These are phyloP conservation scores for Nigrograna mackinnonii DNA, from an alignment of 2,329 filamentous ascomycete genomes.

Conservation along the genomic window DNA sequence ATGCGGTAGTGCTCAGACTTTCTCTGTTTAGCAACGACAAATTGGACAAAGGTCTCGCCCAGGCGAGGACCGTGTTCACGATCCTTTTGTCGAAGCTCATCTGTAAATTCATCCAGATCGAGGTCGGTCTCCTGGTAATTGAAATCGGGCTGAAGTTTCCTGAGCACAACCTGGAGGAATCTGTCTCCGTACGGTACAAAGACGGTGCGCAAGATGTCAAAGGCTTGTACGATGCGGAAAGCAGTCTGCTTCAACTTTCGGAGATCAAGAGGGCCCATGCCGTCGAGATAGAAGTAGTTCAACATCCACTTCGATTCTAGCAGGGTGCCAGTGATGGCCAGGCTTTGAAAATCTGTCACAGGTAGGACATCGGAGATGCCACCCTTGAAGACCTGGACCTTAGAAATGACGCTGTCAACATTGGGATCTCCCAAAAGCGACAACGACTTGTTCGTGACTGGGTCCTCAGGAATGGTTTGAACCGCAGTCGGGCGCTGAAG, in stretches of 20 bases:
- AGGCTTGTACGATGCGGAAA: constrained; percentile 34
- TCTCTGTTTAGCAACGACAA: constrained; percentile 35
- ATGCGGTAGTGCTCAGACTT: constrained; percentile 29
- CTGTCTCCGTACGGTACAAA: constrained; percentile 38
- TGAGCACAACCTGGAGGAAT: constrained; percentile 36
- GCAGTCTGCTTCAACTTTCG: constrained; percentile 33
- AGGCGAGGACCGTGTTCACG: constrained; percentile 31
- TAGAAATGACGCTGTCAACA: constrained; percentile 38
- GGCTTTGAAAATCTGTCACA: constrained; percentile 36
- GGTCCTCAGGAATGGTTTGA: constrained; percentile 31
- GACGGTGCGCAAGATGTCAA: constrained; percentile 38
- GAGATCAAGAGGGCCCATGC: constrained; percentile 31
- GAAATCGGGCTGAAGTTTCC: constrained; percentile 35
- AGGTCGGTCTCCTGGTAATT: constrained; percentile 32
- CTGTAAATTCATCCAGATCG: constrained; percentile 31
- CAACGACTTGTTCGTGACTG: constrained; percentile 20
- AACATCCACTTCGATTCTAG: constrained; percentile 40
- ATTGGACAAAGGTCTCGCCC: constrained; percentile 35
- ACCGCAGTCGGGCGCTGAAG: constrained; percentile 6
- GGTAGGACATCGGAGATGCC: constrained; percentile 37
- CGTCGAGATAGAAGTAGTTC: constrained; percentile 39
- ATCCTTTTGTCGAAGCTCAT: constrained; percentile 28
- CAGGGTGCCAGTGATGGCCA: constrained; percentile 36
- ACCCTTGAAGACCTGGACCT: constrained; percentile 38
- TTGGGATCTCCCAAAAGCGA: constrained; percentile 36